Base-by-base conservation (phyloP, 768 basidiomycete species). In the Pseudohyphozyma bogoriensis region DNA sequence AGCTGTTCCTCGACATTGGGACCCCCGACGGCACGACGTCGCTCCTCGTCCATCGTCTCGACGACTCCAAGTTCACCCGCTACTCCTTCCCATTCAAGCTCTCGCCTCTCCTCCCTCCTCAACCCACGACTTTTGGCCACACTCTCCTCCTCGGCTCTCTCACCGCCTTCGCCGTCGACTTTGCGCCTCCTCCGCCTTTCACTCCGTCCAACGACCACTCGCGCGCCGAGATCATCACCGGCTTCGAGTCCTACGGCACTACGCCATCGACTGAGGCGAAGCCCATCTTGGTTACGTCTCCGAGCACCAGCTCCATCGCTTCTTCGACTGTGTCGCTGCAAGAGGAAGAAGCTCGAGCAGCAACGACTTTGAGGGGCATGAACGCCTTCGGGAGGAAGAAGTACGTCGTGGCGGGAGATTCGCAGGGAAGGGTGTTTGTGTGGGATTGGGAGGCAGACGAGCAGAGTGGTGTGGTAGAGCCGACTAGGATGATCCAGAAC, bases 81-180 rank as follows among this genome's bases (percentile, higher is more conserved):
- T 59, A 54, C 44, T 11, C 36, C 32, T 52, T 61, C n/a, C 24
- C 42, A 31, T 3, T 40, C 35, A 0, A 9, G 28, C 12, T 12
- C 32, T 24, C 16, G 22, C 26, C 2, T 2, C 15, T 5, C 9
- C 39, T 33, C 24, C 53, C 15, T 10, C 37, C 33, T 13, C n/a
- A 13, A 2, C 2, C 15, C 5, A 24, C 51, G 3, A 33, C 8
- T 10, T 65, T 59, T 26, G 58, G 64, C 9, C 60, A 65, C 18
- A 20, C 59, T 3, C 20, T 26, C n/a, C 49, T 53, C 5, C 57
- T 65, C 33, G 28, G 39, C 0, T 32, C 54, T 0, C 47, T 66
- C 39, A 66, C 64, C 4, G 51, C 55, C 13, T 39, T 66, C 36
- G 60, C 64, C 8, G 55, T 66, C 51, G 64, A 66, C n/a, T 66